Base-by-base conservation (phyloP, 2,329 filamentous ascomycete genomes). In the Claviceps maximensis region DNA sequence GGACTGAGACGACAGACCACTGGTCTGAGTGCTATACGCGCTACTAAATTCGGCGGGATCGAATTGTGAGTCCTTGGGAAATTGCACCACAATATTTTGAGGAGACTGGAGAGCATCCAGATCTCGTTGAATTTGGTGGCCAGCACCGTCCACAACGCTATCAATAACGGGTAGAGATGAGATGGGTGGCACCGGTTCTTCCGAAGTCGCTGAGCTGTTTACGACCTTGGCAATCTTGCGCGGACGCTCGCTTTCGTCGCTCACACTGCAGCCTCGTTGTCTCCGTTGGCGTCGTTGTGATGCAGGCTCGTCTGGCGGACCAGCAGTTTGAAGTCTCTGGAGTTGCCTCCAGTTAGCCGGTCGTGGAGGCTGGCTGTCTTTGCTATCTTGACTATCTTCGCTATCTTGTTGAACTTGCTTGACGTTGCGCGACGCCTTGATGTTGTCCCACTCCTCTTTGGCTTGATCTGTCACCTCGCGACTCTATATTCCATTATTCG, bases 41-140 rank as follows among this genome's bases (percentile, higher is more conserved):
- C 67, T 70, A 12, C 63, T 57, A 50, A 67, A 72, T 19, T 70
- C 69, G 5, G 64, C 54, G 4, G 61, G 54, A 46, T 73, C 65
- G 47, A 71, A 62, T n/a, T 62, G 56, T 15, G 62, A 38, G 5
- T 60, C 55, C 42, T 66, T 67, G 6, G 55, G 46, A 6, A 72
- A 58, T 47, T 64, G 61, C 46, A 72, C 57, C 19, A 61, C 54
- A 21, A 69, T 41, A 4, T 50, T 57, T 44, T 56, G 58, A 38
- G 15, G 36, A 41, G 48, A 41, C 3, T 12, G 49, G 13, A 8
- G 7, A 44, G 45, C 31, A 19, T 54, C 49, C 12, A 47, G 31
- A 27, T 21, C 45, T 44, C 33, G n/a, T 27, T 31, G 52, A n/a
- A 23, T 23, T 13, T 31, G n/a, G 47, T 19, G 27, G 23, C 49